phyloP scores from a whole-genome alignment of 331 rosid species.

The Dryas integrifolia region DNA sequence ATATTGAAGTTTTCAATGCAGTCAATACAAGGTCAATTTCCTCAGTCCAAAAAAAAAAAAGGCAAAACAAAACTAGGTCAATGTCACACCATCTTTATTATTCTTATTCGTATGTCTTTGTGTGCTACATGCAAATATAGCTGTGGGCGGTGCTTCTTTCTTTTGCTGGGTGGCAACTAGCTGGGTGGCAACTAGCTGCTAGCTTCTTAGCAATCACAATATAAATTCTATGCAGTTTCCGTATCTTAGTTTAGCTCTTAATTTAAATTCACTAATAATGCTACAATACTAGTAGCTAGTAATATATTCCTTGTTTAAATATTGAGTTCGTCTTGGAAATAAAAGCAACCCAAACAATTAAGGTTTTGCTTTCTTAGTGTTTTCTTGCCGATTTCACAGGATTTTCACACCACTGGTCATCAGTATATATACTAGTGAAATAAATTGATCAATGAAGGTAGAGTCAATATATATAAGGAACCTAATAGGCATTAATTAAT shows the following conservation, averaged over 20 bases:
- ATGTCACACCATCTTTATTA: too few species aligned
- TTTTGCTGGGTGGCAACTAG: background rate
- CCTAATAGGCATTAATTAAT: too few species aligned
- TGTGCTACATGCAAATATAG: too few species aligned
- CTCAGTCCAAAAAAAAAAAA: too few species aligned
- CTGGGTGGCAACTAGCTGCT: background rate
- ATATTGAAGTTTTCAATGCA: background rate
- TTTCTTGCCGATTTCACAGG: conserved; percentile 5
- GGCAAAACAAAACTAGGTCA: too few species aligned
- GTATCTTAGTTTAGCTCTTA: background rate
- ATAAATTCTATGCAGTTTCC: background rate
- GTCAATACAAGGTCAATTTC: conserved; percentile 14
- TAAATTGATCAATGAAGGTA: too few species aligned
- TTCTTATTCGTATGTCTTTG: too few species aligned
- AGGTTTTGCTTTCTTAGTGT: background rate
- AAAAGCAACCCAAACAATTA: background rate
- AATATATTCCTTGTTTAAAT: background rate
- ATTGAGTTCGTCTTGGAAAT: background rate
- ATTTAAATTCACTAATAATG: background rate
- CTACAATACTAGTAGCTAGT: background rate
- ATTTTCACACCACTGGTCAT: background rate
- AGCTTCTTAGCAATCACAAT: conserved; percentile 5
- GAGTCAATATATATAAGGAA: too few species aligned
- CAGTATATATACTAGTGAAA: background rate
- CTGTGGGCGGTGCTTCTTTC: background rate